Base-by-base conservation (phyloP, 768 basidiomycete genomes). In the Amanita jacksonii region DNA sequence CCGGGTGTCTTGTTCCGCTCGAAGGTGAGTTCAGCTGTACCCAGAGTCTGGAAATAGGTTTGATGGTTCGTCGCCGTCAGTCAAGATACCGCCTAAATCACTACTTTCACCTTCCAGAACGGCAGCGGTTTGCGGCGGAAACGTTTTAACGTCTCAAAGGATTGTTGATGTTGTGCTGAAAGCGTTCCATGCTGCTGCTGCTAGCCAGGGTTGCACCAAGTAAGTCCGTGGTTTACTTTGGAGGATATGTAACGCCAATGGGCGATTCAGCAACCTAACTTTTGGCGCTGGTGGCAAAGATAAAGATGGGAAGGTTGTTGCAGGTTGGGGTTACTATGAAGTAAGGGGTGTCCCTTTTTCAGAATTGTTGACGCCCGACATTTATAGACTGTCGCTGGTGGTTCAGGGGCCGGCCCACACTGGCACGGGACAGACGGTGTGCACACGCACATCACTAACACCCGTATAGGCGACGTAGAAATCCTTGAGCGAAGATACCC, bases 341-440 rank as follows among this genome's bases (percentile, higher is more conserved):
- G 83, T 77, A 57, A 43, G 62, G 42, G 31, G 33, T 22, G 6
- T 33, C 10, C 10, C 18, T 37, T 19, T 23, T 47, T 32, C 37
- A 27, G 22, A 28, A 24, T 46, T 43, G 40, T 41, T 49, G 49
- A 13, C 30, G 38, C 46, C 20, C 31, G 33, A 22, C 31, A 33
- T 38, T 40, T 23, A 43, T 52, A 91, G 86, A 97, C 93, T 0
- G 91, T 96, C 44, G 90, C 88, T 3, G 93, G 92, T 6, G 93
- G 93, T 16, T 87, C 86, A 4, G 93, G 93, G 4, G 91, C 93
- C 0, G 92, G 93, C 0, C 81, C 85, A 2, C 60, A 62, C 8
- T 94, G 91, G 92, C 79, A 92, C 54, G 93, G 93, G 3, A 90
- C 89, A 12, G 87, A 86, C 19, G 92, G 92, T 5, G 86, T 94